phyloP scores from a whole-genome alignment of 139 green algal genomes.

The Coelastrella sp. region DNA sequence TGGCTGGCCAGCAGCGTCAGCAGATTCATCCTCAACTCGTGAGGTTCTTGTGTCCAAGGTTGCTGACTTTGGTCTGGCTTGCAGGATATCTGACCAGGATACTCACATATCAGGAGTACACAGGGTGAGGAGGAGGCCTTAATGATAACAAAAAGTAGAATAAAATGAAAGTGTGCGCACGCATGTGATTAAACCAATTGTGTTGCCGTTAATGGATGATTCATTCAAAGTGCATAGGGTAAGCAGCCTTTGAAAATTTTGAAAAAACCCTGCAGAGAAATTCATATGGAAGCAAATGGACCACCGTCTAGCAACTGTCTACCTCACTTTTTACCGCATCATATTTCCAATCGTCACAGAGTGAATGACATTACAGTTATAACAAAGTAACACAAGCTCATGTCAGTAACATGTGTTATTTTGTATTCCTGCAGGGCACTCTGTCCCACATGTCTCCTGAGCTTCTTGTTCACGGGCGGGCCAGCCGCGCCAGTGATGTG shows the following conservation, averaged over 20 bases:
- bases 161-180: not conserved
- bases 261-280: too few relatives aligned
- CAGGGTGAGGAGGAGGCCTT: not conserved
- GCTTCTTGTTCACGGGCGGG: slow-evolving; percentile 49
- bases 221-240: too few relatives aligned
- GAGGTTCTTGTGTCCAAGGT: slow-evolving; percentile 26
- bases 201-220: too few relatives aligned
- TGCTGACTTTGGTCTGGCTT: slow-evolving; percentile 62
- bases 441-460: slow-evolving; percentile 69
- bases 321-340: too few relatives aligned
- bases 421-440: slow-evolving; percentile 48
- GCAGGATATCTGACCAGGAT: slow-evolving; percentile 21
- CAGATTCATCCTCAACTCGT: not conserved
- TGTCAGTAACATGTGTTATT: not conserved
- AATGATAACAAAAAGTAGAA: too few relatives aligned
- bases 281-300: too few relatives aligned
- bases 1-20: not conserved
- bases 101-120: slow-evolving; percentile 60
- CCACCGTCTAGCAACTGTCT: too few relatives aligned
- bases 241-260: too few relatives aligned
- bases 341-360: too few relatives aligned
- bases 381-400: too few relatives aligned
- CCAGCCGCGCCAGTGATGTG: slow-evolving; percentile 51
- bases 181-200: too few relatives aligned
- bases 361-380: not conserved